Conservation (phyloP, 805 yeast species). For the Geotrichum ghanense region DNA sequence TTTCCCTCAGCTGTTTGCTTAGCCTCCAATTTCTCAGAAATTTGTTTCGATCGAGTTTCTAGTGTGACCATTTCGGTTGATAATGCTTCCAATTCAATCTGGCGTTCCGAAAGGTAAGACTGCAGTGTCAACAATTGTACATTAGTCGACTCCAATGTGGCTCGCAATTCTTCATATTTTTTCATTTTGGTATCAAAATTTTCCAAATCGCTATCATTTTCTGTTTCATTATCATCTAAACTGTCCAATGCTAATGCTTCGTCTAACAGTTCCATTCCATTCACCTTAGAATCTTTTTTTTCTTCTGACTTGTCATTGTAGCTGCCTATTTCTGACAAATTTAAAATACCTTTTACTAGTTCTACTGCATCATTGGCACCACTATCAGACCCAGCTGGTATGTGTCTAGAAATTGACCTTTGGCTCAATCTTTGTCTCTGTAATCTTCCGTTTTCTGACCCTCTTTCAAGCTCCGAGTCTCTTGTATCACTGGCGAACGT, state of each 20-base stretch:
- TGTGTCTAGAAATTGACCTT: not conserved
- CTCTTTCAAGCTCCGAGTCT: not conserved
- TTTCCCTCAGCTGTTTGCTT: slow-evolving; percentile 38
- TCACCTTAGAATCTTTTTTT: not conserved
- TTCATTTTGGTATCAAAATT: slow-evolving; percentile 3
- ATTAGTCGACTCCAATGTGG: slow-evolving; percentile 11
- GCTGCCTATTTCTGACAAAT: too few species aligned
- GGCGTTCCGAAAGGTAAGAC: slow-evolving; percentile 43
- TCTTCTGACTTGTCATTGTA: too few species aligned
- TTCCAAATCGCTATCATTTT: not conserved
- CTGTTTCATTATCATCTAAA: not conserved
- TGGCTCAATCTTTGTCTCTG: not conserved
- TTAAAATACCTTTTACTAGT: not conserved
- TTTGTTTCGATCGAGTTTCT: slow-evolving; percentile 39
- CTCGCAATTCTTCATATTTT: slow-evolving; percentile 14
- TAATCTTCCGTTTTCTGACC: not conserved
- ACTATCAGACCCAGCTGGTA: not conserved
- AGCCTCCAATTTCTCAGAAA: slow-evolving; percentile 36
- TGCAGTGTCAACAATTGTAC: slow-evolving; percentile 37
- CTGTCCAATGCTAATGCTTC: not conserved
- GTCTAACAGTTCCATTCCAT: not conserved
- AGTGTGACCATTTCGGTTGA: slow-evolving; percentile 53
- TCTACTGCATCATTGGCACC: not conserved
- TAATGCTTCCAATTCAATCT: slow-evolving; percentile 41
- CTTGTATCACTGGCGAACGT: not conserved